Evolutionary conservation across 805 yeast genomes (phyloP), one percentile per base, ranked within the genome.

Genomic region (Ogataea saltuana): DNA sequence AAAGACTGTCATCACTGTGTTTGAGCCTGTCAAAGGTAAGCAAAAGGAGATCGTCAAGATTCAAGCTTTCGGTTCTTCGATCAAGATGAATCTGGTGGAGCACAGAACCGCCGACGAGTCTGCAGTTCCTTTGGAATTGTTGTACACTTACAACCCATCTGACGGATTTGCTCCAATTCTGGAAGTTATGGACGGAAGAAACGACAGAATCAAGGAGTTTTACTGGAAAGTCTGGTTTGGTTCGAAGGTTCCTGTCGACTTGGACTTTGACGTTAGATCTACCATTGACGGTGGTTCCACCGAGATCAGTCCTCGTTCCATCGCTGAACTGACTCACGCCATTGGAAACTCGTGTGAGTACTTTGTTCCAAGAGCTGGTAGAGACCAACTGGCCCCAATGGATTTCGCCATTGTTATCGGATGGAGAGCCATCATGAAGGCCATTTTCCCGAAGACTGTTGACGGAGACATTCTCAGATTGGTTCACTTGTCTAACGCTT

Each of bases 151-250:
- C 72, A 74, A 81, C 58, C 88, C 96, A 21, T 75, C 78, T 40
- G 87, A 85, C 64, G 99, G 99, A n/a, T 90, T 85, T 63, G 95
- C 97, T 46, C 98, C 99, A 61, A 85, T 93, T 55, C 73, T 81
- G 53, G 99, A 93, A 71, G 79, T 85, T 28, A 85, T 88, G 83
- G 86, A 81, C 52, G 93, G 83, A 58, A 83, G 99, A 74, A 93
- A 93, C 70, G 80, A 79, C 48, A 80, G 98, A 67, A 91, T 95
- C 69, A 93, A 93, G 74, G 81, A 83, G 67, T 88, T 93, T 75
- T 93, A 93, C 81, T 93, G 99, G 99, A 83, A 83, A 64, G 74
- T 91, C 60, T 93, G 99, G 99, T 88, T 88, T 62, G 95, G 91
- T 49, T 52, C 71, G 32, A 61, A 67, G 34, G 63, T 66, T 31